These are phyloP conservation scores for Corylus heterophylla DNA, from an alignment of 306 rosid species.

Conservation along the genomic window DNA sequence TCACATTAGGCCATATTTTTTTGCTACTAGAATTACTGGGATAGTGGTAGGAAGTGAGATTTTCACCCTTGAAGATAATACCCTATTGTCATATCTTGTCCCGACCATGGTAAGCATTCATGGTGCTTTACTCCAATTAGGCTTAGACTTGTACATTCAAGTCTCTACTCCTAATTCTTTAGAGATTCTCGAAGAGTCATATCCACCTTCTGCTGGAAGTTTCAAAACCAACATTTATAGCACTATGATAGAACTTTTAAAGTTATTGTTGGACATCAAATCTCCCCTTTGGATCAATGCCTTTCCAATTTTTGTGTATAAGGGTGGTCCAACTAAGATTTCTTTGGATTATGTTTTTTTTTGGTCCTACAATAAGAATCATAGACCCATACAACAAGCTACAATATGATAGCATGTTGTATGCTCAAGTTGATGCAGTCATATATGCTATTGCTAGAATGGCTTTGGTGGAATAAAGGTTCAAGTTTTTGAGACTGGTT, in stretches of 20 bases:
- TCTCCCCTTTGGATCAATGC: conserved; percentile 98
- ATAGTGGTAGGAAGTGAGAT: conserved; percentile 91
- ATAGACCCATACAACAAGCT: conserved; percentile 68
- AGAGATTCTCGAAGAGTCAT: conserved; percentile 74
- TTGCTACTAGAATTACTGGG: conserved; percentile 1
- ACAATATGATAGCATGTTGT: conserved; percentile 84
- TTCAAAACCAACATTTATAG: conserved; percentile 60
- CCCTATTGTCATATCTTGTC: not conserved
- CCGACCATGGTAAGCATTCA: conserved; percentile 85
- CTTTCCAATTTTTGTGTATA: conserved; percentile 82
- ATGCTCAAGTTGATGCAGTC: conserved; percentile 95
- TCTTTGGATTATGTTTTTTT: conserved; percentile 70
- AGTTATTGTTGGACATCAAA: conserved; percentile 60
- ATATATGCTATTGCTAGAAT: conserved; percentile 69
- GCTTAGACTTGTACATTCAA: conserved; percentile 60
- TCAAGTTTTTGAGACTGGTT: conserved; percentile 84
- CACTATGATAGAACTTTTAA: conserved; percentile 64
- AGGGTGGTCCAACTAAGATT: conserved; percentile 54
- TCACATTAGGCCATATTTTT: no score
- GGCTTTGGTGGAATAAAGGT: conserved; percentile 76
- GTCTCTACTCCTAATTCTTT: conserved; percentile 83
- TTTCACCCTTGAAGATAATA: conserved; percentile 62
- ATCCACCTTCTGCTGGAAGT: conserved; percentile 88
- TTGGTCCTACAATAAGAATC: conserved; percentile 37
- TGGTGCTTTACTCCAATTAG: conserved; percentile 54